Conservation (phyloP, 345 rosid species). For the Litchi chinensis region DNA sequence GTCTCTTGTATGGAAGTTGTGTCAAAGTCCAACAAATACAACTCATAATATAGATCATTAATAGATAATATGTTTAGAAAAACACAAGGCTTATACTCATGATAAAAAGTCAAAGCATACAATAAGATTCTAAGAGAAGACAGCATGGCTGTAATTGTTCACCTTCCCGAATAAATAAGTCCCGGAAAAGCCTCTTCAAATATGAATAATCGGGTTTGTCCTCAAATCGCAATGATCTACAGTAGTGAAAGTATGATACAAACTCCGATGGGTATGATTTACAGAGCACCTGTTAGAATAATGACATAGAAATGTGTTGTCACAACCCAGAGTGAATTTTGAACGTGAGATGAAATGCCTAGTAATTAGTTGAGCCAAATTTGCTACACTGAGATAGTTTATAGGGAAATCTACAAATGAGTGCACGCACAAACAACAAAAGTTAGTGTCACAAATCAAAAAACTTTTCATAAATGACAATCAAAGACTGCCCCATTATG, state of each 20-base stretch:
- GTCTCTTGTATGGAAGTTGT: background rate
- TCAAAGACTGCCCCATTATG: no score
- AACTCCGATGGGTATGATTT: constrained; percentile 72
- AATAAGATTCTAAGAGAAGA: background rate
- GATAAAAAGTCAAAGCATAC: background rate
- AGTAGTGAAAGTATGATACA: constrained; percentile 73
- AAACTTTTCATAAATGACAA: background rate
- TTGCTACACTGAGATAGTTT: constrained; percentile 3
- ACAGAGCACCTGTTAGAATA: constrained; percentile 59
- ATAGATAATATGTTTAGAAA: background rate
- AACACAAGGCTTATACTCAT: background rate
- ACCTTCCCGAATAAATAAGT: constrained; percentile 86
- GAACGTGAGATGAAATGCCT: background rate
- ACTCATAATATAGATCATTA: background rate
- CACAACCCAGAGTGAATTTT: constrained; percentile 3
- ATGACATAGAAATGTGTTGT: constrained; percentile 9
- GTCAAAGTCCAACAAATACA: background rate
- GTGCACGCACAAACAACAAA: background rate
- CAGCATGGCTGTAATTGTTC: constrained; percentile 8
- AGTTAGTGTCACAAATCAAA: background rate
- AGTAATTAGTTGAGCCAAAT: constrained; percentile 1
- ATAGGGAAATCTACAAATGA: background rate
- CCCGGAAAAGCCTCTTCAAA: constrained; percentile 83
- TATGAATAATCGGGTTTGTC: constrained; percentile 88
- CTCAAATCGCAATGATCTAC: constrained; percentile 76